A percentile compares a stretch with the other conserved stretches of the same genome.
These are phyloP conservation scores for Excoecaria agallocha DNA, from an alignment of 345 rosid genomes.

Conservation along the genomic window DNA sequence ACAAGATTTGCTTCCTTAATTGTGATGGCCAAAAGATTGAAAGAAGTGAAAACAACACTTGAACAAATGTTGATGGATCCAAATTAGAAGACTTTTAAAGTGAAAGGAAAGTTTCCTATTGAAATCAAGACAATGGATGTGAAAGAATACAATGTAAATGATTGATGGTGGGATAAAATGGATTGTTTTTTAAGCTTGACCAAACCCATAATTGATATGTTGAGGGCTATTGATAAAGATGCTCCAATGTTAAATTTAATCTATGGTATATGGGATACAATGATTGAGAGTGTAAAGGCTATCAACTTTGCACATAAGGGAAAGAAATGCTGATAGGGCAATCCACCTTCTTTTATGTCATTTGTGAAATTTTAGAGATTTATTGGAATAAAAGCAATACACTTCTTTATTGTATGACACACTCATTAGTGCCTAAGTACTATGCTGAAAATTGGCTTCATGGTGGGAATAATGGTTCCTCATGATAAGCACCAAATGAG, in stretches of 20 bases:
- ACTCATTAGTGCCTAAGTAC: too few species aligned
- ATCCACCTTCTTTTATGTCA: background rate
- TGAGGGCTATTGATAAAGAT: background rate
- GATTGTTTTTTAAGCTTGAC: background rate
- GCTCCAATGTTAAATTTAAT: background rate
- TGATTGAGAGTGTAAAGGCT: background rate
- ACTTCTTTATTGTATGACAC: background rate
- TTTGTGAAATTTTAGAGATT: background rate
- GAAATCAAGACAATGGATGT: background rate
- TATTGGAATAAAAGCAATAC: background rate
- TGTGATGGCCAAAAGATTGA: too few species aligned
- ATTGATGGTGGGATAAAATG: background rate
- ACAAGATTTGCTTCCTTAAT: too few species aligned
- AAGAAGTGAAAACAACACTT: background rate
- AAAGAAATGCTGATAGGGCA: background rate
- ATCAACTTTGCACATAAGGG: background rate
- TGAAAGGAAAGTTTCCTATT: background rate
- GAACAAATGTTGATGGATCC: background rate
- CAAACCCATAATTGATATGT: background rate
- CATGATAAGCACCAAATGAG: too few species aligned
- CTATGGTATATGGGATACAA: background rate
- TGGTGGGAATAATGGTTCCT: background rate
- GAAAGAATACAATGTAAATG: background rate
- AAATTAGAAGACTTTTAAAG: background rate
- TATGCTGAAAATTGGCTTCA: too few species aligned